Evolutionary conservation across 176 grass and related monocot genomes (phyloP).

Genomic region (Carex scoparia): DNA sequence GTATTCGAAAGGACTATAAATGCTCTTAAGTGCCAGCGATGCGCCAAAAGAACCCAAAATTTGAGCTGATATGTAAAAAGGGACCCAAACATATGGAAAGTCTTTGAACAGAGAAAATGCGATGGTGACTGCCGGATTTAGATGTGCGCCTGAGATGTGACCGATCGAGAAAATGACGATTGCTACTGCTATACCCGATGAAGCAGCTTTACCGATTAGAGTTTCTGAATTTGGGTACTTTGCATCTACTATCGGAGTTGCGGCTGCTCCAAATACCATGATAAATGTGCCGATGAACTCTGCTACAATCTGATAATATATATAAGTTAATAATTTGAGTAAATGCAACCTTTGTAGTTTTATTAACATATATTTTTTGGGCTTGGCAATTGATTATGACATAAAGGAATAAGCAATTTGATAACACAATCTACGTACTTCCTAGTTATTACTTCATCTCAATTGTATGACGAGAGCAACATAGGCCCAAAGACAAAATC

Average conservation of each 20-base stretch:
- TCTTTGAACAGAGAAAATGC: conserved; percentile 43
- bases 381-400: not conserved
- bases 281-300: conserved; percentile 71
- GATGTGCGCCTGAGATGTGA: conserved; percentile 64
- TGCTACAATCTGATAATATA: conserved; percentile 21
- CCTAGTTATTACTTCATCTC: not conserved
- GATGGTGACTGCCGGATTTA: conserved; percentile 63
- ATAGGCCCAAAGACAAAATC: not conserved
- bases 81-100: conserved; percentile 39
- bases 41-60: conserved; percentile 35
- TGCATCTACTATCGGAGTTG: conserved; percentile 50
- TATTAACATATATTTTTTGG: not conserved
- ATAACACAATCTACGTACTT: not conserved
- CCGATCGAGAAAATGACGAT: conserved; percentile 46
- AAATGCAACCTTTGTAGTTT: not conserved
- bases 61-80: conserved; percentile 43
- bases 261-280: conserved; percentile 49
- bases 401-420: not conserved
- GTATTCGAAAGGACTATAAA: conserved; percentile 37
- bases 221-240: conserved; percentile 36
- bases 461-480: not conserved
- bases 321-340: conserved; percentile 6
- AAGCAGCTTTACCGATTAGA: conserved; percentile 40
- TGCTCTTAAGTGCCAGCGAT: conserved; percentile 40
- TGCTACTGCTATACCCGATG: conserved; percentile 39